Base-by-base conservation (phyloP, 345 rosid genomes). In the Noccaea caerulescens region DNA sequence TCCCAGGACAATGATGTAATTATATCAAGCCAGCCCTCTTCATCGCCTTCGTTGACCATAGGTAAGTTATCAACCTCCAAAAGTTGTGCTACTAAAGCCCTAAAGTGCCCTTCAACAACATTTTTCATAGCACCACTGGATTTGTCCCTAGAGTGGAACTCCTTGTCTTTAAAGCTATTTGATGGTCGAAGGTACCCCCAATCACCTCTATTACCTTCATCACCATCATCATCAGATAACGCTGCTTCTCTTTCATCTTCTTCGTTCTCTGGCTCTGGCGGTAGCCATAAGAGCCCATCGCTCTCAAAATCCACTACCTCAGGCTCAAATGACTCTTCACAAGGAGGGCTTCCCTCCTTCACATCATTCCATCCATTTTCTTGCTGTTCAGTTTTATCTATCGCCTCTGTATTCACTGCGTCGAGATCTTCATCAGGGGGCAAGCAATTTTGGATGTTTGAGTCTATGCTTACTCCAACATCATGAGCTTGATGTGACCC, bases 251-350 rank as follows among this genome's bases (percentile, higher is more conserved):
- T 87, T 70, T 94, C 99, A 72, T 94, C 99, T 68, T 94, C 96
- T 76, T 85, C 95, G 65, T 94, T 95, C 75, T 82, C 93, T 54
- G 97, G 99, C 76, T 94, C 96, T 38, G 97, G 99, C 33, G 93
- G 95, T 33, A 84, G 77, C 99, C 99, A 94, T 58, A 94, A 84
- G 33, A 85, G 72, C 58, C 88, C 88, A 83, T 83, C 87, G 59
- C 78, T 89, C 88, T 94, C 99, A 80, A 85, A 91, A 80, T 94
- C 95, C 41, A 94, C 87, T 53, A 86, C 88, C 80, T 88, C 96
- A 14, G 72, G 43, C 69, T 86, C 84, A 42, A 65, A 52, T 63
- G 82, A 80, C 76, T 82, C 88, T 58, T 84, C 83, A 66, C 79
- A 71, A 42, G 81, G 72, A 61, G 84, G 72, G 70, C 65, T 62